phyloP scores from a whole-genome alignment of 1,284 basidiomycete genomes.

The Microbotryum saponariae region DNA sequence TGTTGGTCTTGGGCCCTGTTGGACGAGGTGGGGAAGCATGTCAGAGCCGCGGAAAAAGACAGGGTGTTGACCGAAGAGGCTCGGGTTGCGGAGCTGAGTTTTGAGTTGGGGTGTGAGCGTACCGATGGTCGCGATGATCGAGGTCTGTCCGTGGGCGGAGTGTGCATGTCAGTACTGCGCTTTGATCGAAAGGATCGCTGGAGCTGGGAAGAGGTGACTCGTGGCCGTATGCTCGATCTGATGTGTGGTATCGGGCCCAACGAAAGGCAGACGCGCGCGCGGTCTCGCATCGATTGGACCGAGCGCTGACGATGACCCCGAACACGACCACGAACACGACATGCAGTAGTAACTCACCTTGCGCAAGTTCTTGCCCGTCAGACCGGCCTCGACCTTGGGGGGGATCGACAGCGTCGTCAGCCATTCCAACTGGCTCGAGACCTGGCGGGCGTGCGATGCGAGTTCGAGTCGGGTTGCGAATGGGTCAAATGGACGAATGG shows the following conservation, averaged over 20 bases:
- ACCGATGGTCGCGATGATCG: slow-evolving; percentile 97
- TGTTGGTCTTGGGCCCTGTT: slow-evolving; percentile 83
- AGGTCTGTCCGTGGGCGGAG: slow-evolving; percentile 53
- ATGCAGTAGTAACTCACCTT: slow-evolving; percentile 57
- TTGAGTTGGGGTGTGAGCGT: slow-evolving; percentile 8
- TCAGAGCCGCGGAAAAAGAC: neutral
- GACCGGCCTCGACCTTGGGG: slow-evolving; percentile 58
- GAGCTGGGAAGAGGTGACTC: no score
- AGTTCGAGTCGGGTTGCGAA: no score
- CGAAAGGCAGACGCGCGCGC: no score
- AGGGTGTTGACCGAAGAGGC: neutral
- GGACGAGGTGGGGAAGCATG: neutral
- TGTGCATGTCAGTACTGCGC: slow-evolving; percentile 5
- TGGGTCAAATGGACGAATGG: no score
- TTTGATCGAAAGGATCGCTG: no score
- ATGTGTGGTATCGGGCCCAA: no score
- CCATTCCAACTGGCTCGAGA: slow-evolving; percentile 69
- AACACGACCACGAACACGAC: no score
- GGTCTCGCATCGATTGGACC: no score
- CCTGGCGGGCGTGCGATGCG: slow-evolving; percentile 6
- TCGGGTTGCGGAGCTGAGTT: neutral
- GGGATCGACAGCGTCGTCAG: slow-evolving; percentile 66
- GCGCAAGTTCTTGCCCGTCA: slow-evolving; percentile 74
- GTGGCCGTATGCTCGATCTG: no score
- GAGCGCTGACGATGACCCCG: no score